Conservation (phyloP, 179 eudicot genomes). For the Amaranthus tricolor region DNA sequence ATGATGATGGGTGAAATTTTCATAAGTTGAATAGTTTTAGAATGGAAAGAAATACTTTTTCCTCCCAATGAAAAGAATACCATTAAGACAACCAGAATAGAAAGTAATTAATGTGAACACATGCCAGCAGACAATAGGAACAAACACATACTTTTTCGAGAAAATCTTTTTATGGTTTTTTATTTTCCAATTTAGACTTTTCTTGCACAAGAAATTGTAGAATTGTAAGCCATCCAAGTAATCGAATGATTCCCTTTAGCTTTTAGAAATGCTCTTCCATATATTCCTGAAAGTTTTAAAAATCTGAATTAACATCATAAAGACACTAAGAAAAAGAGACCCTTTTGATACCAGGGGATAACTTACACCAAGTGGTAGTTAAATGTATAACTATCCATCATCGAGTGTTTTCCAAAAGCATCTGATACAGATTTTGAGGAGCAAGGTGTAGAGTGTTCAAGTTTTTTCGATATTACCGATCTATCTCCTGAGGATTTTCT, state of each 20-base stretch:
- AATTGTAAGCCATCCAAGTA: slow-evolving; percentile 59
- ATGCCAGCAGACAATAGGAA: slow-evolving; percentile 73
- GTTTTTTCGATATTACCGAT: background rate
- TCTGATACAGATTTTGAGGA: background rate
- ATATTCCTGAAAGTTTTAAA: slow-evolving; percentile 36
- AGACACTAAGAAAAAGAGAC: background rate
- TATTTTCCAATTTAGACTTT: slow-evolving; percentile 44
- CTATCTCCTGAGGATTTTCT: slow-evolving; percentile 18
- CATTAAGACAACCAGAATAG: background rate
- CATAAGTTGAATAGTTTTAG: too few species aligned
- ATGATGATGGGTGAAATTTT: too few species aligned
- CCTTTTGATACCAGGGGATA: background rate
- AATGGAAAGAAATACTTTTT: too few species aligned
- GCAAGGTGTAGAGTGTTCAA: slow-evolving; percentile 14
- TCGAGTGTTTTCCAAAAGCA: slow-evolving; percentile 25
- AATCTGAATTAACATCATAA: background rate
- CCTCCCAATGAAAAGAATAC: rapidly evolving
- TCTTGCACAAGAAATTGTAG: slow-evolving; percentile 26
- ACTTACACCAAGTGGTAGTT: slow-evolving; percentile 53
- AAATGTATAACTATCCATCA: slow-evolving; percentile 43
- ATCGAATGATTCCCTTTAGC: slow-evolving; percentile 39
- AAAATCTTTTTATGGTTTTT: slow-evolving; percentile 50
- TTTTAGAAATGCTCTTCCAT: slow-evolving; percentile 51
- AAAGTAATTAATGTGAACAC: slow-evolving; percentile 9
- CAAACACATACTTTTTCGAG: slow-evolving; percentile 65